Evolutionary conservation across 2,329 filamentous ascomycete genomes (phyloP).

Genomic region (Neocucurbitaria cava): DNA sequence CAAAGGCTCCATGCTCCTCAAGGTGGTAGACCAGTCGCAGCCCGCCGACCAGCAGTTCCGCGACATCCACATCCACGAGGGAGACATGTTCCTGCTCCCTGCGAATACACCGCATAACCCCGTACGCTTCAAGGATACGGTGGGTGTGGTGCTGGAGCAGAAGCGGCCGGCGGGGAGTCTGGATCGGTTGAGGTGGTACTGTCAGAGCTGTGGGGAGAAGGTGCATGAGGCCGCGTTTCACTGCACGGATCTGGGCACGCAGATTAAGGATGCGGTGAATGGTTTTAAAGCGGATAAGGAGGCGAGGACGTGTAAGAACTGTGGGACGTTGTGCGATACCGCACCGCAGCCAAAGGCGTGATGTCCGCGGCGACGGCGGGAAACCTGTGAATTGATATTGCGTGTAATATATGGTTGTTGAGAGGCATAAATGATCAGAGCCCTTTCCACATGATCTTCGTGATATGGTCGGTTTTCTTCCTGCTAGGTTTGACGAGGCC

Average conservation of each 20-base stretch:
- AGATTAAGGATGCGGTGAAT: constrained; percentile 92
- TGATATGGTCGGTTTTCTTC: constrained; percentile 91
- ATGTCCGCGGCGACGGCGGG: not conserved
- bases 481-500: constrained; percentile 88
- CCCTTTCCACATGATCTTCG: constrained; percentile 83
- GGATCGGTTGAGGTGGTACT: constrained; percentile 93
- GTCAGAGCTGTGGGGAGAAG: constrained; percentile 69
- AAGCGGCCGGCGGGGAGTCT: constrained; percentile 71
- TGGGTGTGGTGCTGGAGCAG: constrained; percentile 94
- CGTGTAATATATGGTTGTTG: not conserved
- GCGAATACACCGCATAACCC: constrained; percentile 97
- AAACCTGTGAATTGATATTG: not conserved
- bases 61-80: constrained; percentile 89
- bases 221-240: constrained; percentile 89
- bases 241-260: constrained; percentile 87
- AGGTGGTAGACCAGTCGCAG: constrained; percentile 72
- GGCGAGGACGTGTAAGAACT: constrained; percentile 76
- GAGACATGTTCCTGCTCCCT: constrained; percentile 91
- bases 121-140: constrained; percentile 88
- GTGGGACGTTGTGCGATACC: constrained; percentile 77
- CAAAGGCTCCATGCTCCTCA: constrained; percentile 90
- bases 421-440: constrained; percentile 51
- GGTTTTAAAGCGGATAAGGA: constrained; percentile 74
- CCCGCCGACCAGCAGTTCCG: constrained; percentile 64
- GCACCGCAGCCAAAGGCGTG: constrained; percentile 58